Evolutionary conservation across 1,284 basidiomycete species (phyloP).

Genomic region (Peniophora sp.): DNA sequence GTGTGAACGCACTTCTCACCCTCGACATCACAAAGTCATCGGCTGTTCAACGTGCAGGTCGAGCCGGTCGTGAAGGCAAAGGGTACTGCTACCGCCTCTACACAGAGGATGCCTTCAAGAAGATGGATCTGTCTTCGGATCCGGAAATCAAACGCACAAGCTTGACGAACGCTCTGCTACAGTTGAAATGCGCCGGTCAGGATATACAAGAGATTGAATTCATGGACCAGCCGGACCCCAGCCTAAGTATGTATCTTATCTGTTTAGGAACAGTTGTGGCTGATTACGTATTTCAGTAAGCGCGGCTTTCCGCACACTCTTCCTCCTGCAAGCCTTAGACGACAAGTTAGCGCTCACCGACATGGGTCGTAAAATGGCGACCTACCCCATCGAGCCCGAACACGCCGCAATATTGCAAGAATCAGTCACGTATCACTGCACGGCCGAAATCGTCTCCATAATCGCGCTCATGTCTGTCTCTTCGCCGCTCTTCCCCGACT

Average conservation of each 20-base stretch:
- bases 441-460: conserved; percentile 70
- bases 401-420: conserved; percentile 72
- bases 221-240: conserved; percentile 75
- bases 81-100: conserved; percentile 88
- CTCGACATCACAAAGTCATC: conserved; percentile 85
- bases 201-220: conserved; percentile 75
- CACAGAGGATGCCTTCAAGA: conserved; percentile 69
- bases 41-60: conserved; percentile 80
- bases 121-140: conserved; percentile 59
- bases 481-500: conserved; percentile 67
- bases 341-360: conserved; percentile 55
- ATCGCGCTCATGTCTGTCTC: conserved; percentile 75
- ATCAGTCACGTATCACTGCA: conserved; percentile 64
- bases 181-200: conserved; percentile 77
- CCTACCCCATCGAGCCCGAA: conserved; percentile 81
- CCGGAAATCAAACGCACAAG: conserved; percentile 88
- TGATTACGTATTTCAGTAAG: conserved; percentile 34
- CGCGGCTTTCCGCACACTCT: conserved; percentile 69
- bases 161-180: conserved; percentile 74
- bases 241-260: conserved; percentile 46
- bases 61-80: conserved; percentile 83
- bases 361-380: conserved; percentile 72
- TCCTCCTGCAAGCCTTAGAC: conserved; percentile 70
- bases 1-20: conserved; percentile 85
- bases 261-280: not conserved